Evolutionary conservation across 139 green algal species (phyloP), one percentile per base, ranked within the genome.

Genomic region (Chlamydomonas schloesseri): DNA sequence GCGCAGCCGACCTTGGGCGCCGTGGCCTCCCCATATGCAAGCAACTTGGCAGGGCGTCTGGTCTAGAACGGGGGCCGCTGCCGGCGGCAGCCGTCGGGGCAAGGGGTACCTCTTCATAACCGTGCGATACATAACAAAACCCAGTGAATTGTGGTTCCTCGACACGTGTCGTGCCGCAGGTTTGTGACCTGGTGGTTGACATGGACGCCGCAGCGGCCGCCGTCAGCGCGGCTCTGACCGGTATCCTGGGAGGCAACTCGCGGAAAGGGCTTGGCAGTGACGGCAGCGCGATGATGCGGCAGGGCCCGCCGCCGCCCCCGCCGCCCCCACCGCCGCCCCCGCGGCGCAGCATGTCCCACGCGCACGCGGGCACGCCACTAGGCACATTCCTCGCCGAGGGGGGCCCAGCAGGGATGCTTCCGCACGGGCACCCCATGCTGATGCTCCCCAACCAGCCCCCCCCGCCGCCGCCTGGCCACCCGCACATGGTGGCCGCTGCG

Each of bases 151-250:
- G 11, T 23, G 24, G 6, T 24, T 8, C 26, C 42, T 36, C 37
- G 42, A 37, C 47, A 29, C 72, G 42, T 13, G 6, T 5, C 42
- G 42, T 8, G 42, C 64, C n/a, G 71, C 76, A 85, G 65, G 65
- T 85, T 1, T 85, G 79, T 50, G 79, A 85, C 67, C 67, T 85
- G 18, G 64, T 85, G 5, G 42, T 85, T 9, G 79, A 85, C 67
- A 76, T 85, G 79, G 79, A 76, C 21, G 79, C 79, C 1, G 79
- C 79, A 0, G 47, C 47, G 1, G 79, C 79, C 0, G 79, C 79
- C 47, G 79, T 85, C 18, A 85, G 79, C 79, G 79, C 79, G 4
- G 79, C 79, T 13, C 47, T 85, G 21, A 85, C 47, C 14, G 79
- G 79, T 67, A 85, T 85, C 31, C 47, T 36, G 21, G 65, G 46